phyloP scores from a whole-genome alignment of 305 asterid species.

The Caryopteris hybrid region DNA sequence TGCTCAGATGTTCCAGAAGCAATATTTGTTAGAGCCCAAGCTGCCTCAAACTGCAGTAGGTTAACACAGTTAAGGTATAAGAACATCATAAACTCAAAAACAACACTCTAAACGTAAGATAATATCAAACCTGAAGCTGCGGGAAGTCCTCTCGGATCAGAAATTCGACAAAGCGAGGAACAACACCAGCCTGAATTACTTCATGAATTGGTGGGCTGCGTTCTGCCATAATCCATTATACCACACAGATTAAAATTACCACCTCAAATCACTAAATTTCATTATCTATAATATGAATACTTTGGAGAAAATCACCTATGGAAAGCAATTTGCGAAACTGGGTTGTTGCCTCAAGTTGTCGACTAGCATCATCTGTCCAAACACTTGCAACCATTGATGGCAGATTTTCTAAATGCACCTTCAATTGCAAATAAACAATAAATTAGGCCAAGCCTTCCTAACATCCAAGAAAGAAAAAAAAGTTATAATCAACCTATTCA shows the following conservation, averaged over 20 bases:
- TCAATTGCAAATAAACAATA: neutral
- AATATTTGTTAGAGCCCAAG: constrained; percentile 95
- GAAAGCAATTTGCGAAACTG: constrained; percentile 84
- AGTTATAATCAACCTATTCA: neutral
- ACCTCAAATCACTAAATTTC: neutral
- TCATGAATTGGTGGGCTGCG: constrained; percentile 93
- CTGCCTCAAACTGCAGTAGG: constrained; percentile 70
- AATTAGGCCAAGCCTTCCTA: neutral
- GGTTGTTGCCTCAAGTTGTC: constrained; percentile 76
- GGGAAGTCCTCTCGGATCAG: constrained; percentile 76
- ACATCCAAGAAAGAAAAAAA: no score
- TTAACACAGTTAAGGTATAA: neutral
- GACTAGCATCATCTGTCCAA: constrained; percentile 49
- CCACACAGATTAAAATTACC: neutral
- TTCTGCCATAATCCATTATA: constrained; percentile 35
- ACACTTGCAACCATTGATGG: constrained; percentile 74
- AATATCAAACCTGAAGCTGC: constrained; percentile 61
- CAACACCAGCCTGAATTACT: constrained; percentile 84
- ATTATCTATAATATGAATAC: neutral
- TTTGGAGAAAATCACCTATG: constrained; percentile 41
- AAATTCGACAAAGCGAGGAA: constrained; percentile 76
- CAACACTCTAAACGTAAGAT: neutral
- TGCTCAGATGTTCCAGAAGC: constrained; percentile 97
- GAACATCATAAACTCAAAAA: neutral
- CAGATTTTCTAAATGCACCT: constrained; percentile 76